Percentiles rank a stretch among this genome's conserved stretches.
Evolutionary conservation across 2,329 filamentous ascomycete species (phyloP).

Genomic region (Fragosphaeria purpurea): DNA sequence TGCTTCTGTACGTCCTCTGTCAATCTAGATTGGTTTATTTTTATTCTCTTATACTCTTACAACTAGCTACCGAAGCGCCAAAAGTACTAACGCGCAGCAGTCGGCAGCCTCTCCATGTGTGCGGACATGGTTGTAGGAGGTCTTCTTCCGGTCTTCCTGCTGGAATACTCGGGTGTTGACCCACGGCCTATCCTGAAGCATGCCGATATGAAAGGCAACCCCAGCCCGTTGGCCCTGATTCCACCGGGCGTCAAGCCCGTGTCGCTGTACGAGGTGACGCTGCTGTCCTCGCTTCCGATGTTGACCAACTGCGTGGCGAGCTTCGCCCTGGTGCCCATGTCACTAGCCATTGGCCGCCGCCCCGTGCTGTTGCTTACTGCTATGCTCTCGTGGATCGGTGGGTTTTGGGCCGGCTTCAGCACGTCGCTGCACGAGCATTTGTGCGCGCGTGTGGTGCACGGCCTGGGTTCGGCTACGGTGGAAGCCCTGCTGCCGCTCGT

Average conservation of each 20-base stretch:
- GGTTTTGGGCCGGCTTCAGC: constrained; percentile 24
- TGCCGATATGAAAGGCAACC: constrained; percentile 4
- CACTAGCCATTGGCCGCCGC: constrained; percentile 25
- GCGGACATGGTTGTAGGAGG: constrained; percentile 21
- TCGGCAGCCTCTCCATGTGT: constrained; percentile 19
- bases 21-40: background rate
- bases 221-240: constrained; percentile 20
- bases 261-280: constrained; percentile 19
- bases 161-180: constrained; percentile 25
- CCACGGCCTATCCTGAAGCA: constrained; percentile 18
- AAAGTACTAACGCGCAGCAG: constrained; percentile 3
- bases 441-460: constrained; percentile 23
- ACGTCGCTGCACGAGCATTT: constrained; percentile 17
- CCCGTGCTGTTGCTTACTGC: constrained; percentile 25
- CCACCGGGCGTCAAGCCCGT: constrained; percentile 21
- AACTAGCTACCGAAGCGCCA: too few relatives aligned
- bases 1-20: constrained; percentile 19
- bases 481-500: constrained; percentile 27
- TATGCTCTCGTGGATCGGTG: constrained; percentile 23
- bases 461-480: constrained; percentile 25
- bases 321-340: constrained; percentile 26
- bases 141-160: constrained; percentile 24
- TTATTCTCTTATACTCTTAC: too few relatives aligned
- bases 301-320: constrained; percentile 25
- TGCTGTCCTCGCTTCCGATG: constrained; percentile 24